Evolutionary conservation across 495 filamentous ascomycete species (phyloP), one percentile per base, ranked within the genome.

Genomic region (Podospora didyma): DNA sequence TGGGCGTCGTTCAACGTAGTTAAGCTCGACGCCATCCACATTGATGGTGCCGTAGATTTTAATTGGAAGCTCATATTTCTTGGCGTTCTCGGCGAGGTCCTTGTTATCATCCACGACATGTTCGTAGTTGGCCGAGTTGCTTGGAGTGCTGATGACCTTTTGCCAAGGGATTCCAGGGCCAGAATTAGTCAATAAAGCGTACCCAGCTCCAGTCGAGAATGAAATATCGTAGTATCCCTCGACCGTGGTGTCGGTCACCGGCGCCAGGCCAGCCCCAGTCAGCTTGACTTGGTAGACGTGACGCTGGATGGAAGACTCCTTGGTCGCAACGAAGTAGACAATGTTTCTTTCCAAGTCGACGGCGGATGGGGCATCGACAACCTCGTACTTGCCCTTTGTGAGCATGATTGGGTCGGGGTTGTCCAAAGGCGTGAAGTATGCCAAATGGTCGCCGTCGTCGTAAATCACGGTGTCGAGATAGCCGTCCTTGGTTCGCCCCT

Each of bases 381-480:
- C 95, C 69, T 98, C 94, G 92, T 92, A 98, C 35, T 87, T 68
- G 5, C 94, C 94, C 10, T 87, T 85, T 0, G 94, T 98, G 19
- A 98, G 81, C 79, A 94, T 83, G 24, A 88, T 71, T 19, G 94
- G 93, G 2, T 88, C 71, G 0, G 88, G 73, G 63, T 86, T 92
- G 51, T 97, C 88, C 23, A 97, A 66, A 10, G 94, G 94, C n/a
- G 88, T 84, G 67, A 97, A 98, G 67, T 97, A 98, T 0, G 86
- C 95, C 52, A 97, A 75, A 64, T 98, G 94, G 62, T 96, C 90
- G 63, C 88, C 89, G 49, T 91, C 88, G 39, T 96, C 81, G 65
- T 93, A 76, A 53, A 97, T 88, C 42, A 98, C 75, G 0, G 89
- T 92, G 72, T 98, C 94, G 58, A 98, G 84, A 65, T 98, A 98